Evolutionary conservation across 2,329 filamentous ascomycete genomes (phyloP).

Genomic region (Claviceps sorghi): DNA sequence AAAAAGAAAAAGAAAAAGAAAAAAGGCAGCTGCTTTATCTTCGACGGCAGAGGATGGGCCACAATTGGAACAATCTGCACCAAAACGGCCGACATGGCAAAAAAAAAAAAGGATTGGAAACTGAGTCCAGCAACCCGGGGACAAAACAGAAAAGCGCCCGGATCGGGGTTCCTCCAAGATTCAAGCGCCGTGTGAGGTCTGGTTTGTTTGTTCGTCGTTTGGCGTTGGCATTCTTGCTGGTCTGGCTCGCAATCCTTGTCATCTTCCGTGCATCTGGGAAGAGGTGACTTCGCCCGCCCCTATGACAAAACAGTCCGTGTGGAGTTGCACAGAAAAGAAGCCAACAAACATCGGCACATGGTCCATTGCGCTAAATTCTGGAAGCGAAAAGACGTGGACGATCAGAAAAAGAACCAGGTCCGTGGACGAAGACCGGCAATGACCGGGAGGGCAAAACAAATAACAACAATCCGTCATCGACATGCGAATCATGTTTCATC

Average conservation of each 20-base stretch:
- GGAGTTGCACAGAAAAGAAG: neutral
- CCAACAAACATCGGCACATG: neutral
- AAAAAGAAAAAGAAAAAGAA: neutral
- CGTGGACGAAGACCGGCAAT: neutral
- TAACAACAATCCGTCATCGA: neutral
- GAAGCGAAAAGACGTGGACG: neutral
- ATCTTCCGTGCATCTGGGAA: neutral
- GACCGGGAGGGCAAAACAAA: neutral
- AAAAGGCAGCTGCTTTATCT: neutral
- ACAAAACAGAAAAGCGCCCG: no score
- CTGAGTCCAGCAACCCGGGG: no score
- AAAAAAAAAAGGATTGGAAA: no score
- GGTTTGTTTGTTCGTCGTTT: neutral
- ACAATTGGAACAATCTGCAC: no score
- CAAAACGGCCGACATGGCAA: no score
- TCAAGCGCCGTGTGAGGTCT: neutral
- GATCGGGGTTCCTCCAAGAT: neutral
- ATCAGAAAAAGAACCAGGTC: neutral
- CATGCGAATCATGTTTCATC: slow-evolving; percentile 1
- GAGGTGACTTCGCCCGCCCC: neutral
- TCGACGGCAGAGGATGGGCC: neutral
- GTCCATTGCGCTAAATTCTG: neutral
- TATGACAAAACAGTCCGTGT: neutral
- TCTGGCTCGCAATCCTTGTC: neutral
- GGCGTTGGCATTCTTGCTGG: neutral